Evolutionary conservation across 352 stramenopile genomes (phyloP).

Genomic region (Phytophthora crassamura): DNA sequence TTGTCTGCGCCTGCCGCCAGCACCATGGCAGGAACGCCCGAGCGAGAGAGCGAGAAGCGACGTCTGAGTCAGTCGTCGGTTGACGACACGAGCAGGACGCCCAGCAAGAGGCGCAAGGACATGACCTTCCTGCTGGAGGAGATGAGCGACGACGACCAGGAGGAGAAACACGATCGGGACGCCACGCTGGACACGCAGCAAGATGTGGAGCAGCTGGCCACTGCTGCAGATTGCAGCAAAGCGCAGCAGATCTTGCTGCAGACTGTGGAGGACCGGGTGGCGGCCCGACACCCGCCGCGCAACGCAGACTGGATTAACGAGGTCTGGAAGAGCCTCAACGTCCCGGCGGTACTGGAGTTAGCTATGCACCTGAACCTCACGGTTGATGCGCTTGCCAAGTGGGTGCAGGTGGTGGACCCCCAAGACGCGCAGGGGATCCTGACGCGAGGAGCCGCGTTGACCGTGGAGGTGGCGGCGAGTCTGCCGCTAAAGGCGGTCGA

Average conservation of each 20-base stretch:
- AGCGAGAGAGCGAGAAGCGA: slow-evolving; percentile 39
- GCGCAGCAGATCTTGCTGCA: slow-evolving; percentile 34
- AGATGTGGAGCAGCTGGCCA: neutral
- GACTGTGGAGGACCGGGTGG: slow-evolving; percentile 40
- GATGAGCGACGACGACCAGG: slow-evolving; percentile 14
- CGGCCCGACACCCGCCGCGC: slow-evolving; percentile 16
- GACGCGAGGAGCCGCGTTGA: slow-evolving; percentile 20
- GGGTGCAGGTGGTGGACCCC: slow-evolving; percentile 35
- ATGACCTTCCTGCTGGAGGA: slow-evolving; percentile 15
- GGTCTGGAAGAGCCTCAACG: slow-evolving; percentile 42
- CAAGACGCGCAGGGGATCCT: slow-evolving; percentile 25
- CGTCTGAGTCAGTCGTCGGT: slow-evolving; percentile 28
- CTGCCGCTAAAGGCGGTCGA: slow-evolving; percentile 26
- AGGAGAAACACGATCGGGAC: slow-evolving; percentile 11
- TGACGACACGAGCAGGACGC: slow-evolving; percentile 12
- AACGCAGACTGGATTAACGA: slow-evolving; percentile 39
- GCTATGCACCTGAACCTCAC: slow-evolving; percentile 47
- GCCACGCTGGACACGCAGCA: slow-evolving; percentile 16
- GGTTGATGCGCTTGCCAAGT: slow-evolving; percentile 45
- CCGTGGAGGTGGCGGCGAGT: slow-evolving; percentile 28
- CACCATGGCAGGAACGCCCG: slow-evolving; percentile 14
- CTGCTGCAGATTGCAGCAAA: slow-evolving; percentile 3
- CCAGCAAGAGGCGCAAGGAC: slow-evolving; percentile 43
- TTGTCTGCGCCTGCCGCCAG: slow-evolving; percentile 11
- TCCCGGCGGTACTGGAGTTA: slow-evolving; percentile 39